Conservation (phyloP, 257 asterid genomes). For the Solanum chaucha region DNA sequence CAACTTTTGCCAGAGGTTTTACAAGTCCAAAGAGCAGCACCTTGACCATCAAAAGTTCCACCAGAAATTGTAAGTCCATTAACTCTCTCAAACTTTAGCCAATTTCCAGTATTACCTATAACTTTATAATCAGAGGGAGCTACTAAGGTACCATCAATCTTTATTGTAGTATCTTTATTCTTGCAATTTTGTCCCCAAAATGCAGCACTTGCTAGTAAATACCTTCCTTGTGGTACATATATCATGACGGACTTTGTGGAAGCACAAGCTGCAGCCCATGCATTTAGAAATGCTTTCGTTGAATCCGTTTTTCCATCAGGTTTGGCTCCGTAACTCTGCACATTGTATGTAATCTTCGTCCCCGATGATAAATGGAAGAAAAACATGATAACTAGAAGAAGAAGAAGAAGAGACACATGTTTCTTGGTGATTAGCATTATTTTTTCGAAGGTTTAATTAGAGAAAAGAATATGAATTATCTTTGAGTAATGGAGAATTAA, state of each 20-base stretch:
- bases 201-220: background rate
- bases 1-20: slow-evolving; percentile 5
- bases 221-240: slow-evolving; percentile 9
- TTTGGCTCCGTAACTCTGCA: slow-evolving; percentile 3
- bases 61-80: slow-evolving; percentile 1
- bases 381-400: background rate
- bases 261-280: slow-evolving; percentile 12
- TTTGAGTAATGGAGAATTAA: background rate
- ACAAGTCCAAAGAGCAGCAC: slow-evolving; percentile 5
- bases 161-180: background rate
- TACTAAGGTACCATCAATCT: slow-evolving; percentile 6
- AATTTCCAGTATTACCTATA: slow-evolving; percentile 1
- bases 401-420: background rate
- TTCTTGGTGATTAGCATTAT: background rate
- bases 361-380: background rate
- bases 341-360: background rate
- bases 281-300: background rate
- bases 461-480: background rate
- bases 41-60: slow-evolving; percentile 12
- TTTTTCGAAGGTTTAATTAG: background rate
- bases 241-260: slow-evolving; percentile 1
- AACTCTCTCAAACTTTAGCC: slow-evolving; percentile 7
- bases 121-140: slow-evolving; percentile 6
- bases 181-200: slow-evolving; percentile 5
- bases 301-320: slow-evolving; percentile 1